phyloP scores from a whole-genome alignment of 495 filamentous ascomycete genomes.

The Neurospora terricola region DNA sequence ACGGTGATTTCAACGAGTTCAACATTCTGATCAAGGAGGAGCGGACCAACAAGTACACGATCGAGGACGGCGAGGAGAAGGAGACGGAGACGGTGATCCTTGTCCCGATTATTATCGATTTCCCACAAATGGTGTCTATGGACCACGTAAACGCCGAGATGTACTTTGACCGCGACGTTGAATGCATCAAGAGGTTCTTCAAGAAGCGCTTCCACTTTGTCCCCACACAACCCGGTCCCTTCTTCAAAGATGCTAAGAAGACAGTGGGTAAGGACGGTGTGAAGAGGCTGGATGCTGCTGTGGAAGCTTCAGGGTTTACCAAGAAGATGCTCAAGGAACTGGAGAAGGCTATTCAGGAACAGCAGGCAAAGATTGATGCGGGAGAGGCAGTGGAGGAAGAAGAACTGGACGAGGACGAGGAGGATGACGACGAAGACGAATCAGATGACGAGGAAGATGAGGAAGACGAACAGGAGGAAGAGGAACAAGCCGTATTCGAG shows the following conservation, averaged over 20 bases:
- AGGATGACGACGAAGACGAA: neutral
- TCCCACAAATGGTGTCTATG: slow-evolving; percentile 96
- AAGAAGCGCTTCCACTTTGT: slow-evolving; percentile 78
- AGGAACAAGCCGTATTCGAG: neutral
- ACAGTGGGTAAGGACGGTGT: slow-evolving; percentile 52
- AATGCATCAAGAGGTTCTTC: slow-evolving; percentile 91
- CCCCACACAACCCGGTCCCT: slow-evolving; percentile 71
- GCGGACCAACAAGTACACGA: neutral
- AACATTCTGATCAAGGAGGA: slow-evolving; percentile 88
- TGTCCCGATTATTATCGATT: slow-evolving; percentile 82
- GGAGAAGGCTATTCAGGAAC: slow-evolving; percentile 73
- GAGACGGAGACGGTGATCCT: slow-evolving; percentile 24
- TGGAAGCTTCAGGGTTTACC: slow-evolving; percentile 89
- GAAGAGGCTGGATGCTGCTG: slow-evolving; percentile 71
- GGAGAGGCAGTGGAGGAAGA: slow-evolving; percentile 23
- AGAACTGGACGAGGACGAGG: slow-evolving; percentile 9
- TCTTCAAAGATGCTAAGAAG: slow-evolving; percentile 74
- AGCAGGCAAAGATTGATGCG: slow-evolving; percentile 26
- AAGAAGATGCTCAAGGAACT: slow-evolving; percentile 92
- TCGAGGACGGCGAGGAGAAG: slow-evolving; percentile 12
- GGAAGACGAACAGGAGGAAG: neutral
- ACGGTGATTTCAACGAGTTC: slow-evolving; percentile 99
- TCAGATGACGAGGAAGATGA: neutral
- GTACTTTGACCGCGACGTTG: slow-evolving; percentile 92
- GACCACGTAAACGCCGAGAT: slow-evolving; percentile 86